phyloP scores from a whole-genome alignment of 768 basidiomycete species.

The Obba rivulosa region DNA sequence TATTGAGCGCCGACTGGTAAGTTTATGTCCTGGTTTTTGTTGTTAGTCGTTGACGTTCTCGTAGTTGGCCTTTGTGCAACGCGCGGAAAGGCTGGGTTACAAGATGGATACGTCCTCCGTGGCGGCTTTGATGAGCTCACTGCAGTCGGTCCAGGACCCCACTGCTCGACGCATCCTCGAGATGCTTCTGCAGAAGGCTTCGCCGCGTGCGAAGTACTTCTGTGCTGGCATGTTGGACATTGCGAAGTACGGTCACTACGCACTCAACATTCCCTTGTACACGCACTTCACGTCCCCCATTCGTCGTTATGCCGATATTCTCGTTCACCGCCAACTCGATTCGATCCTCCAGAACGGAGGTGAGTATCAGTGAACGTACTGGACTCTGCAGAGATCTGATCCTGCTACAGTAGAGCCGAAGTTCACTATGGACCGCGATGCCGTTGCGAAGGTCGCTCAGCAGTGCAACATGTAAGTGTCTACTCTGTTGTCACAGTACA shows the following conservation, averaged over 20 bases:
- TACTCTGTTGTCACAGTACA: background rate
- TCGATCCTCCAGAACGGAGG: conserved; percentile 72
- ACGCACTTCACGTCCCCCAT: conserved; percentile 93
- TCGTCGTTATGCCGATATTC: conserved; percentile 86
- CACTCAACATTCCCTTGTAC: conserved; percentile 86
- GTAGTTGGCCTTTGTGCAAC: conserved; percentile 72
- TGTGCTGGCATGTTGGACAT: conserved; percentile 99
- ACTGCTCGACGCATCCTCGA: conserved; percentile 76
- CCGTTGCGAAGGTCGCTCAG: conserved; percentile 95
- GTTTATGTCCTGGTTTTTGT: conserved; percentile 22
- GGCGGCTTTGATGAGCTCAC: conserved; percentile 78
- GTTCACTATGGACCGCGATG: conserved; percentile 96
- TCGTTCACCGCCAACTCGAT: conserved; percentile 96
- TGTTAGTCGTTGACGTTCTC: conserved; percentile 2
- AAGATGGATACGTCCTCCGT: conserved; percentile 75
- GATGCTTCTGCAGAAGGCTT: conserved; percentile 84
- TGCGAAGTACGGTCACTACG: conserved; percentile 93
- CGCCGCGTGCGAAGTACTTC: conserved; percentile 95
- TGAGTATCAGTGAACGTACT: conserved; percentile 26
- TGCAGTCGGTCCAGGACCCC: conserved; percentile 68
- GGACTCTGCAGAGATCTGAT: conserved; percentile 3
- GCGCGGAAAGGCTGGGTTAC: conserved; percentile 80
- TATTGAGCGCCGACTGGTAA: conserved; percentile 82
- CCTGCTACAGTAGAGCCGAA: conserved; percentile 58
- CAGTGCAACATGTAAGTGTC: conserved; percentile 88